A percentile compares a stretch with the other conserved stretches of the same genome.
These are phyloP conservation scores for Exutisphaerella laricina DNA, from an alignment of 2,329 filamentous ascomycete genomes.

Conservation along the genomic window DNA sequence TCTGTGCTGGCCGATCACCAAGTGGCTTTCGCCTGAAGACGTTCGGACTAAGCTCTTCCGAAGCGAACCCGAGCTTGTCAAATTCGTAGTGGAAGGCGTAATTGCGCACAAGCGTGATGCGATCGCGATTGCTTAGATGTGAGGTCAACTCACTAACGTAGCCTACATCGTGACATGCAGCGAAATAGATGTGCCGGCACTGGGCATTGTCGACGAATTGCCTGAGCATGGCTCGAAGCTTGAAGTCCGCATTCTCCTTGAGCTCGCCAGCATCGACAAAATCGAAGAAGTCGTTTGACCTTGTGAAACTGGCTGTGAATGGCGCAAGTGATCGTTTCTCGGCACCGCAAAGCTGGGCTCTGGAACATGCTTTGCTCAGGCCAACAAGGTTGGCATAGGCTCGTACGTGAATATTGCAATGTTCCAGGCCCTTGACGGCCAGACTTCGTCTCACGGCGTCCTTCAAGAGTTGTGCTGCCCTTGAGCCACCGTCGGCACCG, in stretches of 20 bases:
- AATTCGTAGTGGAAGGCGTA: conserved; percentile 51
- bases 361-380: conserved; percentile 43
- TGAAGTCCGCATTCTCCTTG: conserved; percentile 56
- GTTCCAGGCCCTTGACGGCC: conserved; percentile 41
- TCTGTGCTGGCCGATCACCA: background rate
- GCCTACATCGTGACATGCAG: conserved; percentile 56
- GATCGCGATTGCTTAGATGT: conserved; percentile 44
- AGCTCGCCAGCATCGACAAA: conserved; percentile 58
- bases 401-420: conserved; percentile 48
- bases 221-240: conserved; percentile 49
- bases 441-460: conserved; percentile 47
- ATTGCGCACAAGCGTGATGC: conserved; percentile 52
- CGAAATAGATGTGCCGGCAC: conserved; percentile 61
- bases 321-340: conserved; percentile 39
- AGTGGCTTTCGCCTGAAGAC: conserved; percentile 47
- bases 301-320: conserved; percentile 37
- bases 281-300: conserved; percentile 54
- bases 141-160: conserved; percentile 52
- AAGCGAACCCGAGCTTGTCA: conserved; percentile 45
- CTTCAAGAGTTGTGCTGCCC: conserved; percentile 51
- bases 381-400: conserved; percentile 45
- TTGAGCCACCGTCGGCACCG: conserved; percentile 46
- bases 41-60: conserved; percentile 46
- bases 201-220: conserved; percentile 54
- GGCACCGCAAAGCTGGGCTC: conserved; percentile 45